Evolutionary conservation across 768 basidiomycete species (phyloP).

Genomic region (Lactarius indigo): DNA sequence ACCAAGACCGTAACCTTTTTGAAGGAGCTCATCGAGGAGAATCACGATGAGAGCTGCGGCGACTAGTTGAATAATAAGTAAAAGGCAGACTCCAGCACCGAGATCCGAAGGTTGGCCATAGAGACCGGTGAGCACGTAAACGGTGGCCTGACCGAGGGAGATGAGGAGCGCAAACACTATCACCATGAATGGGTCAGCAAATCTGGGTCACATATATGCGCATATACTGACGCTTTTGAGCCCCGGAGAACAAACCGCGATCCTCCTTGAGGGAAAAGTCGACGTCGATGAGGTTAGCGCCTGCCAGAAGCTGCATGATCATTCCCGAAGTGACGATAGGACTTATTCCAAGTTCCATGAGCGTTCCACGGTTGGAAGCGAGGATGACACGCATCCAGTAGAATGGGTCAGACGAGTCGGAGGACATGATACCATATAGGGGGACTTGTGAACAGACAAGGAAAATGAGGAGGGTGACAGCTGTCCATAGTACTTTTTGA

Average conservation of each 20-base stretch:
- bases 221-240: conserved; percentile 84
- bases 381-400: conserved; percentile 99
- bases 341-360: conserved; percentile 98
- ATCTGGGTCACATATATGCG: neutral
- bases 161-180: conserved; percentile 97
- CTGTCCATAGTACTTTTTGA: conserved; percentile 98
- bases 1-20: conserved; percentile 98
- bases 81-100: conserved; percentile 94
- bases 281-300: conserved; percentile 95
- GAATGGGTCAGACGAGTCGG: conserved; percentile 97
- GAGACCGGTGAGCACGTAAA: conserved; percentile 94
- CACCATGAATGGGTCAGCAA: conserved; percentile 1
- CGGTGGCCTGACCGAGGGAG: conserved; percentile 92
- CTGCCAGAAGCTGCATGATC: conserved; percentile 99
- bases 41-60: conserved; percentile 95
- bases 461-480: conserved; percentile 98
- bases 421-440: conserved; percentile 99
- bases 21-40: conserved; percentile 96
- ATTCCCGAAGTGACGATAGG: conserved; percentile 98
- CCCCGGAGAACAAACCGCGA: conserved; percentile 89
- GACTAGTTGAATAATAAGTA: conserved; percentile 94
- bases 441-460: conserved; percentile 99
- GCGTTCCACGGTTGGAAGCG: conserved; percentile 95
- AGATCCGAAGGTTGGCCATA: conserved; percentile 92
- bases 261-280: conserved; percentile 98